A percentile compares a stretch with the other conserved stretches of the same genome.
Evolutionary conservation across 768 basidiomycete species (phyloP).

Genomic region (Cyclocybe cylindracea): DNA sequence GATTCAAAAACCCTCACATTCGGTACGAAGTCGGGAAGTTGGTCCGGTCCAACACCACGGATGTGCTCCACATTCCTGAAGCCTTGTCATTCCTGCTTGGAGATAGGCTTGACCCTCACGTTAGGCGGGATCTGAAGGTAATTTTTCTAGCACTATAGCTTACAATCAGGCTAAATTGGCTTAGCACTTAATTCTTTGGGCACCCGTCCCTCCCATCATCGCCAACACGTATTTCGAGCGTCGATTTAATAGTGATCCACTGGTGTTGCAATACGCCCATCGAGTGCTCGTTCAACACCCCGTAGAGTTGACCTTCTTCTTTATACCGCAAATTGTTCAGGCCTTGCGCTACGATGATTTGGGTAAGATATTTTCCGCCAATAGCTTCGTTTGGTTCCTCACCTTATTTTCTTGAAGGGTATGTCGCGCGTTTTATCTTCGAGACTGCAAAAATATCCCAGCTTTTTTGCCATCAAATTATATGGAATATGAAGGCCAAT

Average conservation of each 20-base stretch:
- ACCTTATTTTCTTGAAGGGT: slow-evolving; percentile 50
- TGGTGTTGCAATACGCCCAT: slow-evolving; percentile 94
- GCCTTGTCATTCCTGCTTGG: slow-evolving; percentile 81
- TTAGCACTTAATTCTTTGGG: slow-evolving; percentile 88
- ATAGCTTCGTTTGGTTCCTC: background rate
- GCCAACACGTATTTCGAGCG: slow-evolving; percentile 86
- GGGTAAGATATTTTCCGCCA: slow-evolving; percentile 44
- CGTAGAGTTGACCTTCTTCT: slow-evolving; percentile 95
- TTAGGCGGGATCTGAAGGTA: slow-evolving; percentile 78
- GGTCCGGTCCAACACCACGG: slow-evolving; percentile 69
- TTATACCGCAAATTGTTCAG: slow-evolving; percentile 98
- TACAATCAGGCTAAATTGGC: background rate
- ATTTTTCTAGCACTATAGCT: background rate
- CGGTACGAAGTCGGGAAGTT: slow-evolving; percentile 74
- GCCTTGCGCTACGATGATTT: slow-evolving; percentile 88
- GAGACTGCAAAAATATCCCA: slow-evolving; percentile 98
- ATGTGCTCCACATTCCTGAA: slow-evolving; percentile 76
- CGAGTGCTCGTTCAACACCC: slow-evolving; percentile 94
- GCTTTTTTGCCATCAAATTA: slow-evolving; percentile 98
- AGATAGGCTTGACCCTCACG: slow-evolving; percentile 56
- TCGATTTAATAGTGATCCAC: slow-evolving; percentile 79
- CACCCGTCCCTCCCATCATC: slow-evolving; percentile 80
- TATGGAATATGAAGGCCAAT: slow-evolving; percentile 99
- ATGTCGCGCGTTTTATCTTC: slow-evolving; percentile 93
- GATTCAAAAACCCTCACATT: slow-evolving; percentile 72